Evolutionary conservation across 352 stramenopile species (phyloP), one percentile per base, ranked within the genome.

Genomic region (Globisporangium carolinianum): DNA sequence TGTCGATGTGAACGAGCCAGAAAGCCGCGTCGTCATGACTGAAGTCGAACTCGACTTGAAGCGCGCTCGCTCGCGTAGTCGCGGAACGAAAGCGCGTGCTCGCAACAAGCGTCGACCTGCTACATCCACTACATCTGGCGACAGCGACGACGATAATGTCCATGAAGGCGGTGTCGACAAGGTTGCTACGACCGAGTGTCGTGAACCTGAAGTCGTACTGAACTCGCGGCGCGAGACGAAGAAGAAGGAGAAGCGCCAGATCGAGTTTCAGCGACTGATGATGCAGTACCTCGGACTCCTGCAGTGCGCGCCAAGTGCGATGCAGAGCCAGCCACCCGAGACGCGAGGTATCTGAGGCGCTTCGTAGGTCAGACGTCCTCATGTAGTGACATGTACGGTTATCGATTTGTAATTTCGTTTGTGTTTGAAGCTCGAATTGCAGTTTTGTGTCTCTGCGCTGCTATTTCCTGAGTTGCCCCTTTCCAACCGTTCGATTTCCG

Each of bases 221-320:
- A 35, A 6, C 5, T 42, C 5, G 5, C 11, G 12, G 1, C 39
- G 18, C 12, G 32, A 46, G 36, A 5, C 37, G 10, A 38, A 57
- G 43, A 47, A 43, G 42, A 57, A 53, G 45, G 46, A 8, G 1
- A 51, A 42, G 18, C 57, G 45, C 12, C 58, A 55, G 18, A 53
- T 47, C 7, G 37, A 47, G 43, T 56, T 65, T 35, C 60, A 65
- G 47, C 60, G 54, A 5, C 53, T 65, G 39, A 61, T 65, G 54
- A 60, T 60, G 54, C 60, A 65, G 43, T 61, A 65, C 11, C 49
- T 66, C 36, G 54, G 54, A 10, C 18, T 66, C 15, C 35, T 66
- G 11, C 53, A 66, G 8, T 66, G 60, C n/a, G 4, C n/a, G 45
- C 14, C 14, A 32, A 18, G 5, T 17, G 45, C 15, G n/a, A 49